Evolutionary conservation across 2,329 filamentous ascomycete species (phyloP).

Genomic region (Alternaria angustiovoidea): DNA sequence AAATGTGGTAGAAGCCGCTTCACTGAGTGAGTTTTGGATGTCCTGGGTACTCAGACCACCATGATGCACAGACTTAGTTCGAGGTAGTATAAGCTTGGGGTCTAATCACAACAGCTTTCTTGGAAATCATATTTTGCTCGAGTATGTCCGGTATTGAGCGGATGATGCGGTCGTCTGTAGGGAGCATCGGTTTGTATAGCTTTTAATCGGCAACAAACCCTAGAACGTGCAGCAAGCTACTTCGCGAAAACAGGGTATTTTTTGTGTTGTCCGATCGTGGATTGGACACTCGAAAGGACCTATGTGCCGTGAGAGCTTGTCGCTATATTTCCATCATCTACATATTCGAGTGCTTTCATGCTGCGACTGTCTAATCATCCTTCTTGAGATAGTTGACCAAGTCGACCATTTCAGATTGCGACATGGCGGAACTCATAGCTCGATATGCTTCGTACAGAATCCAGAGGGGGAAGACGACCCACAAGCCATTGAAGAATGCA

Average conservation of each 20-base stretch:
- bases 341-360: neutral
- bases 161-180: neutral
- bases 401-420: slow-evolving; percentile 49
- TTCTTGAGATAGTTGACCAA: slow-evolving; percentile 51
- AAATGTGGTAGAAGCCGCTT: neutral
- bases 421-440: slow-evolving; percentile 53
- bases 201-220: neutral
- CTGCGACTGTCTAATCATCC: slow-evolving; percentile 19
- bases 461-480: slow-evolving; percentile 68
- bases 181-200: neutral
- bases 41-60: too few relatives aligned
- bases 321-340: neutral
- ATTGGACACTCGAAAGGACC: neutral
- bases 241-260: neutral
- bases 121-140: too few relatives aligned
- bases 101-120: too few relatives aligned
- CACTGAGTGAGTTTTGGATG: too few relatives aligned
- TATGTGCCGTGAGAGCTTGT: neutral
- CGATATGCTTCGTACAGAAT: slow-evolving; percentile 62
- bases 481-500: slow-evolving; percentile 70
- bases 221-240: neutral
- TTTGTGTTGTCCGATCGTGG: neutral
- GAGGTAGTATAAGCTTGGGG: too few relatives aligned
- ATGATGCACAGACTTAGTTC: too few relatives aligned
- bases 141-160: neutral